Conservation (phyloP, 495 filamentous ascomycete species). For the Penicillium cinerascens region DNA sequence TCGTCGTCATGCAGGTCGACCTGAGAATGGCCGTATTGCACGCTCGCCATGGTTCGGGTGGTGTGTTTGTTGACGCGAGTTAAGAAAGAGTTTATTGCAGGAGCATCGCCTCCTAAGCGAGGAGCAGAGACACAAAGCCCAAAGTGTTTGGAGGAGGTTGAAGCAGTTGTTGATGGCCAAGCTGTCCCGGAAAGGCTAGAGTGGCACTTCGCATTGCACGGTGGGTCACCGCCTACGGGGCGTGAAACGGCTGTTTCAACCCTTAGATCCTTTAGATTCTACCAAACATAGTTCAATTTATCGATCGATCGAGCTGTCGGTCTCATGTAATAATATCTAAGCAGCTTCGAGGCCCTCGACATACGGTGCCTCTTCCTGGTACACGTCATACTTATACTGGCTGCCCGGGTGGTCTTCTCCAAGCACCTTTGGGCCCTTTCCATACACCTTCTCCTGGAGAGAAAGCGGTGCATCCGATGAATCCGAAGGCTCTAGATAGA, state of each 20-base stretch:
- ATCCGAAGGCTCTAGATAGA: conserved; percentile 36
- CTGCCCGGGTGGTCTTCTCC: conserved; percentile 53
- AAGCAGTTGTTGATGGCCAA: conserved; percentile 22
- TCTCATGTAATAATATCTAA: not conserved
- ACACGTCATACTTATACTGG: conserved; percentile 56
- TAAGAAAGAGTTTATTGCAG: conserved; percentile 2
- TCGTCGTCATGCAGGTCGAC: conserved; percentile 48
- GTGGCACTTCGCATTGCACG: conserved; percentile 28
- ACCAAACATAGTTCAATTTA: not conserved
- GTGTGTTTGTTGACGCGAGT: not conserved
- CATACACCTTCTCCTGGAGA: conserved; percentile 59
- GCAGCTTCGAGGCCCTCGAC: not conserved
- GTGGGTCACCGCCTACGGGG: conserved; percentile 1
- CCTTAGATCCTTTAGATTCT: not conserved
- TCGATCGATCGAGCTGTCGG: not conserved
- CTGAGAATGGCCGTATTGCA: conserved; percentile 36
- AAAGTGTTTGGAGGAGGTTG: not conserved
- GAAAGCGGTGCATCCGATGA: conserved; percentile 44
- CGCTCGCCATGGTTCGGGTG: conserved; percentile 43
- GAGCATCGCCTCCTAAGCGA: conserved; percentile 14
- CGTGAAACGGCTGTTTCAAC: not conserved
- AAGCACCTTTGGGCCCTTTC: conserved; percentile 51
- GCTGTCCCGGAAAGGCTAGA: conserved; percentile 44
- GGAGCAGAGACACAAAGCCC: not conserved
- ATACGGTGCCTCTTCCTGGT: conserved; percentile 45